Evolutionary conservation across 1,139 yeast genomes (phyloP).

Genomic region (Zygoascus sp.): DNA sequence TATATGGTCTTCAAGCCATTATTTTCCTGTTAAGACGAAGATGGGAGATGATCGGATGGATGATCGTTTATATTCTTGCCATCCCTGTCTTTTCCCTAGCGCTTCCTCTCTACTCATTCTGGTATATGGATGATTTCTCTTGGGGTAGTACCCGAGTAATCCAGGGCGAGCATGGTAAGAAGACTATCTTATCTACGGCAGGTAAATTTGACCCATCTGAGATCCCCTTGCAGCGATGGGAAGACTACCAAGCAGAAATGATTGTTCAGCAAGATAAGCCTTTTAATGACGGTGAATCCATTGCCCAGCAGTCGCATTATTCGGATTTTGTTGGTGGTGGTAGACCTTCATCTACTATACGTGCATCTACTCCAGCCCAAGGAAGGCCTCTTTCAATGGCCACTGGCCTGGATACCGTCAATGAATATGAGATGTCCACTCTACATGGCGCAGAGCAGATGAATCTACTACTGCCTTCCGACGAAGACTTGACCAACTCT

Average conservation of each 20-base stretch:
- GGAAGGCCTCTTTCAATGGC: slow-evolving; percentile 11
- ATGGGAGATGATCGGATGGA: slow-evolving; percentile 47
- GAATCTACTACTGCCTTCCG: slow-evolving; percentile 30
- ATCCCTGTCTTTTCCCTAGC: slow-evolving; percentile 39
- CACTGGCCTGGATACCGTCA: slow-evolving; percentile 15
- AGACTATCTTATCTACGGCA: slow-evolving; percentile 35
- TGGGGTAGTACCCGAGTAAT: slow-evolving; percentile 46
- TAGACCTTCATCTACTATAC: neutral
- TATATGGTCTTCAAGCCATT: slow-evolving; percentile 40
- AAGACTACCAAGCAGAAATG: slow-evolving; percentile 37
- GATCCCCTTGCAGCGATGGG: slow-evolving; percentile 40
- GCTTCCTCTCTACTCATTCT: slow-evolving; percentile 40
- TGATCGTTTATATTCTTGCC: slow-evolving; percentile 39
- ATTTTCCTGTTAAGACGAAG: slow-evolving; percentile 38
- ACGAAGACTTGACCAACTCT: slow-evolving; percentile 36
- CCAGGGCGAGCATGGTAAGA: slow-evolving; percentile 40
- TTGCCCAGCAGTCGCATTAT: slow-evolving; percentile 13
- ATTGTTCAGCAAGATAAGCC: slow-evolving; percentile 26
- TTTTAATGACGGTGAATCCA: slow-evolving; percentile 20
- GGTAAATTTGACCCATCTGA: slow-evolving; percentile 40
- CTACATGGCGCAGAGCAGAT: slow-evolving; percentile 2
- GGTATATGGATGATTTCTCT: slow-evolving; percentile 45
- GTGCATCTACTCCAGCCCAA: slow-evolving; percentile 3
- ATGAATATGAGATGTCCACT: slow-evolving; percentile 10
- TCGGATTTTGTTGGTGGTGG: slow-evolving; percentile 11